Percentiles rank a stretch among this genome's conserved stretches.
phyloP scores from a whole-genome alignment of 768 basidiomycete genomes.

The Mycena haematopus region DNA sequence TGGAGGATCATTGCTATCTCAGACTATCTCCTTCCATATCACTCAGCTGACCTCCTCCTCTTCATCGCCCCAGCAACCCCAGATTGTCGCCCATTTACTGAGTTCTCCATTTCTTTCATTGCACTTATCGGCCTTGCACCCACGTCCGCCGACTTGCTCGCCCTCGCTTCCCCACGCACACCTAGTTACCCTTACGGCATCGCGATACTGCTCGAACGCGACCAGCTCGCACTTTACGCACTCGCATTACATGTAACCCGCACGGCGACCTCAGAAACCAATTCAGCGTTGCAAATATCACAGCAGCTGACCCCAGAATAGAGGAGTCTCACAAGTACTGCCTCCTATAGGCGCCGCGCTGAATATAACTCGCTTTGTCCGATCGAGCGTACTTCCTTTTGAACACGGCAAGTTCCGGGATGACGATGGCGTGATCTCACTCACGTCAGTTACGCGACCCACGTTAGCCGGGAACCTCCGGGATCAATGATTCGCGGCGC shows the following conservation, averaged over 20 bases:
- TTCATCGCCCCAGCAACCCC: too few species aligned
- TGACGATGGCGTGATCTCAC: too few species aligned
- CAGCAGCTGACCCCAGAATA: too few species aligned
- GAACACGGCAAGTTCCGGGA: not conserved
- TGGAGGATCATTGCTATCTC: too few species aligned
- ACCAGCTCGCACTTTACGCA: not conserved
- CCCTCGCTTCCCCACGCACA: not conserved
- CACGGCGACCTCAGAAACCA: constrained; percentile 7
- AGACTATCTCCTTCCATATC: too few species aligned
- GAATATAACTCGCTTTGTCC: not conserved
- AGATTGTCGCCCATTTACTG: too few species aligned
- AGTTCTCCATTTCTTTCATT: too few species aligned
- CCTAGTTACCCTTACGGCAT: constrained; percentile 4
- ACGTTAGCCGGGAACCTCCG: too few species aligned
- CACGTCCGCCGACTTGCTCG: not conserved
- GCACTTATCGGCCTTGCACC: not conserved
- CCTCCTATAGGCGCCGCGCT: not conserved
- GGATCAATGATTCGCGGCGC: not conserved
- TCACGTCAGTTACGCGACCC: not conserved
- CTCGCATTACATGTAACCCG: constrained; percentile 7
- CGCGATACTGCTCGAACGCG: not conserved
- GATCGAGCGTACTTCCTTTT: not conserved
- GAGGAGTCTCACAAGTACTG: not conserved
- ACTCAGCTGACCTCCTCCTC: too few species aligned
- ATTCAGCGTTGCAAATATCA: too few species aligned